Conservation (phyloP, 352 stramenopile species). For the Phytophthora vignae region DNA sequence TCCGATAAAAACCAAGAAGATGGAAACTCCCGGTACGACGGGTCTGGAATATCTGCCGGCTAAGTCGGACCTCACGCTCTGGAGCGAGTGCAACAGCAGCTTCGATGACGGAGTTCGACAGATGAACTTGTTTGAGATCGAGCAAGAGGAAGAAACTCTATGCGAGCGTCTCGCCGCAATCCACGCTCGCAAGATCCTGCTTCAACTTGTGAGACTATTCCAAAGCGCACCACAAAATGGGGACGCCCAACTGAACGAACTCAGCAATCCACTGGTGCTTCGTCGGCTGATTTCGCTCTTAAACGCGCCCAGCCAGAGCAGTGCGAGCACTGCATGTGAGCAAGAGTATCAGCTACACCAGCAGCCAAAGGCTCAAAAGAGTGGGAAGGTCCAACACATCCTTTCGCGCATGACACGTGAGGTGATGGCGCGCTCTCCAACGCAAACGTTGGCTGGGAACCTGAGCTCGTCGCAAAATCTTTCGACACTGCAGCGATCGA, state of each 20-base stretch:
- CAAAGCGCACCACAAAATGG: slow-evolving; percentile 24
- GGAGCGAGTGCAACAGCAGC: slow-evolving; percentile 73
- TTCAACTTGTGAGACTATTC: slow-evolving; percentile 75
- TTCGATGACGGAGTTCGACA: slow-evolving; percentile 66
- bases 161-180: slow-evolving; percentile 69
- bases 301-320: slow-evolving; percentile 22
- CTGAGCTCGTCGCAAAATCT: slow-evolving; percentile 60
- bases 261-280: slow-evolving; percentile 70
- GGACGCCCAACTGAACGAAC: slow-evolving; percentile 54
- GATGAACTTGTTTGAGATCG: slow-evolving; percentile 71
- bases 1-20: slow-evolving; percentile 52
- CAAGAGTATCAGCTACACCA: slow-evolving; percentile 26
- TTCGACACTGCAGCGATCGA: slow-evolving; percentile 59
- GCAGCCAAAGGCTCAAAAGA: slow-evolving; percentile 31
- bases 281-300: slow-evolving; percentile 75
- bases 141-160: slow-evolving; percentile 69
- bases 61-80: slow-evolving; percentile 59
- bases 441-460: slow-evolving; percentile 62
- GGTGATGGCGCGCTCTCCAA: slow-evolving; percentile 44
- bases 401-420: slow-evolving; percentile 60
- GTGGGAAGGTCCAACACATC: slow-evolving; percentile 69
- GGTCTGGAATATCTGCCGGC: slow-evolving; percentile 7
- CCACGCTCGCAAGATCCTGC: slow-evolving; percentile 70
- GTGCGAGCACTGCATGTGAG: slow-evolving; percentile 4
- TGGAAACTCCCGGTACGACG: slow-evolving; percentile 32